Evolutionary conservation across 2,329 filamentous ascomycete genomes (phyloP).

Genomic region (Monascus ruber): DNA sequence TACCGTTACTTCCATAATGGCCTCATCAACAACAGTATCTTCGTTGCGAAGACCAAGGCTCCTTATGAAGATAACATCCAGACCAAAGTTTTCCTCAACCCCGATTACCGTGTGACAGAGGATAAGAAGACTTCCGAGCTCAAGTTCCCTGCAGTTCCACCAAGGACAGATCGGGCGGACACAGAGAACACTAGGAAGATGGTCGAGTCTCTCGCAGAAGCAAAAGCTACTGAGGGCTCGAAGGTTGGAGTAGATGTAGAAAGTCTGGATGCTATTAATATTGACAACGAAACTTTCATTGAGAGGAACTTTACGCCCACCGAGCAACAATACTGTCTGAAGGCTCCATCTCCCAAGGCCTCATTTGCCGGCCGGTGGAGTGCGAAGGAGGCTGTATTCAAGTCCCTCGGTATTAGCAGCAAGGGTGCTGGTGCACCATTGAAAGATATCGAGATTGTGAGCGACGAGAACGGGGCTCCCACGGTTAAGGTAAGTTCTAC

Average conservation of each 20-base stretch:
- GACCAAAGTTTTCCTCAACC: conserved; percentile 83
- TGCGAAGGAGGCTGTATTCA: conserved; percentile 97
- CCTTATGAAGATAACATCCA: conserved; percentile 86
- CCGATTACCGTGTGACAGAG: conserved; percentile 68
- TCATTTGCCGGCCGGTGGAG: conserved; percentile 94
- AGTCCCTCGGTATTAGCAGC: conserved; percentile 78
- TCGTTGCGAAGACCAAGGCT: conserved; percentile 84
- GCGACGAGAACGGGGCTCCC: conserved; percentile 71
- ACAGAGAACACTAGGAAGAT: conserved; percentile 58
- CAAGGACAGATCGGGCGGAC: conserved; percentile 48
- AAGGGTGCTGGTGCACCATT: conserved; percentile 80
- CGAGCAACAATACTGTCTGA: conserved; percentile 79
- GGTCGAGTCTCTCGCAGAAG: conserved; percentile 64
- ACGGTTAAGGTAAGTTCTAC: conserved; percentile 62
- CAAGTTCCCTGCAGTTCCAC: conserved; percentile 58
- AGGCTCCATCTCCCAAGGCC: conserved; percentile 67
- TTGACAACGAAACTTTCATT: conserved; percentile 86
- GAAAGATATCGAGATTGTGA: conserved; percentile 87
- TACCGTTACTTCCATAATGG: conserved; percentile 99
- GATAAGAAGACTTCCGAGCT: conserved; percentile 81
- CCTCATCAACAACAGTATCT: conserved; percentile 94
- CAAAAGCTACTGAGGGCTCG: conserved; percentile 51
- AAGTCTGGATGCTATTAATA: conserved; percentile 74
- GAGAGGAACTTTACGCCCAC: conserved; percentile 82
- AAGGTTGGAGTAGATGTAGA: conserved; percentile 93